These are phyloP conservation scores for Zymoseptoria ardabiliae DNA, from an alignment of 2,329 filamentous ascomycete genomes.

Conservation along the genomic window DNA sequence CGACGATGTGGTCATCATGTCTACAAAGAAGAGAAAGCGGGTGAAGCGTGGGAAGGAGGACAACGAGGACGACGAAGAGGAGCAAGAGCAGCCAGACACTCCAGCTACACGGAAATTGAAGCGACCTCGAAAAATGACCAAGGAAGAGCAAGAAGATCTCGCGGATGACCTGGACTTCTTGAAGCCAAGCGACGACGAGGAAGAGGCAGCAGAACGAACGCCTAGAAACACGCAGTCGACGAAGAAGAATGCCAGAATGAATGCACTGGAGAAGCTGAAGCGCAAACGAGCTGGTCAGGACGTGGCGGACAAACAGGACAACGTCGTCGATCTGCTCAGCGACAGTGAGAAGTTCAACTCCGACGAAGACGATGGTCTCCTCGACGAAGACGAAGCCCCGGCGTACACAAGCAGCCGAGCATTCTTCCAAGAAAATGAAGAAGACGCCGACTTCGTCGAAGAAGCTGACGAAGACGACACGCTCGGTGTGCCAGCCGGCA, in stretches of 20 bases:
- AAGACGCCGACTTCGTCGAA: constrained; percentile 46
- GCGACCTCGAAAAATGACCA: constrained; percentile 16
- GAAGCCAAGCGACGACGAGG: constrained; percentile 27
- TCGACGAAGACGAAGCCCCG: constrained; percentile 26
- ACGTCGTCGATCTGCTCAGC: constrained; percentile 17
- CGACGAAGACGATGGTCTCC: constrained; percentile 24
- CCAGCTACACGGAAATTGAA: constrained; percentile 18
- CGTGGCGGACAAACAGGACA: constrained; percentile 13
- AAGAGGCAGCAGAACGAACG: constrained; percentile 13
- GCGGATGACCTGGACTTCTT: constrained; percentile 42
- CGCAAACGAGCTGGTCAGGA: constrained; percentile 31
- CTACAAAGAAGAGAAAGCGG: constrained; percentile 13
- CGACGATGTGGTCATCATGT: constrained; percentile 25
- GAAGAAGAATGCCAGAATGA: constrained; percentile 32
- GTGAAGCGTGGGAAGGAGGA: constrained; percentile 10
- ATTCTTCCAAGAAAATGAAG: constrained; percentile 44
- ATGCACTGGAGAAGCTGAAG: constrained; percentile 40
- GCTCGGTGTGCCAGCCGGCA: constrained; percentile 51
- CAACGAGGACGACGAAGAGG: constrained; percentile 17
- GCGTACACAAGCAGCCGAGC: constrained; percentile 26
- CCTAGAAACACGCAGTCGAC: constrained; percentile 23
- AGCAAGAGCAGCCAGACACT: constrained; percentile 20
- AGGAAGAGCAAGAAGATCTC: constrained; percentile 36
- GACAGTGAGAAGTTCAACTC: constrained; percentile 23
- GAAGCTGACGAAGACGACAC: constrained; percentile 51